Evolutionary conservation across 768 basidiomycete species (phyloP).

Genomic region (Boletellus ananiceps): DNA sequence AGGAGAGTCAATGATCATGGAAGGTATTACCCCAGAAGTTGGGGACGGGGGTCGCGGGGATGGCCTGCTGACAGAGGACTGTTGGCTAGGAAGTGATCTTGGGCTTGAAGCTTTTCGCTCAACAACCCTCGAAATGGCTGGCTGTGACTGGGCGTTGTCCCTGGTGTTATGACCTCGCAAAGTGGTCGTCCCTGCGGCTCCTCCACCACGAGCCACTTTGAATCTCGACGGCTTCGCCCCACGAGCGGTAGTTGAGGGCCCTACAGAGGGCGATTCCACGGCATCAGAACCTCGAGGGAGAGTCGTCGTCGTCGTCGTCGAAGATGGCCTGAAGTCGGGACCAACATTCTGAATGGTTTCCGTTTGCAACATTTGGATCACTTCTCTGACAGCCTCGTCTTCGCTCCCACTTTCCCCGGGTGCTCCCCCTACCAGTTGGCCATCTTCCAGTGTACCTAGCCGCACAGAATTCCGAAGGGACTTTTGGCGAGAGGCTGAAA

Average conservation of each 20-base stretch:
- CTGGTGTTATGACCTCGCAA: constrained; percentile 21
- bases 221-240: constrained; percentile 46
- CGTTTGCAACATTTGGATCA: constrained; percentile 47
- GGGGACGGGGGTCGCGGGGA: background rate
- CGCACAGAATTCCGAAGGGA: constrained; percentile 50
- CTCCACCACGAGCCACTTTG: constrained; percentile 27
- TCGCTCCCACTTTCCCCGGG: constrained; percentile 54
- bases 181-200: constrained; percentile 8
- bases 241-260: background rate
- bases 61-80: constrained; percentile 18
- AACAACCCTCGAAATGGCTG: constrained; percentile 21
- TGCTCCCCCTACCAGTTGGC: constrained; percentile 47
- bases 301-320: background rate
- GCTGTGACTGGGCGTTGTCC: constrained; percentile 35
- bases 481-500: constrained; percentile 42
- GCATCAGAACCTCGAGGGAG: background rate
- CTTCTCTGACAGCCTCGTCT: constrained; percentile 44
- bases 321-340: constrained; percentile 32
- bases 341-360: constrained; percentile 54
- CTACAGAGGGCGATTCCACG: background rate
- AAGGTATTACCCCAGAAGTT: constrained; percentile 3
- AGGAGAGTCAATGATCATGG: constrained; percentile 17
- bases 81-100: constrained; percentile 4
- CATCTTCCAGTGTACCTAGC: constrained; percentile 52
- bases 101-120: constrained; percentile 21